Evolutionary conservation across 2,329 filamentous ascomycete species (phyloP).

Genomic region (Venturia effusa): DNA sequence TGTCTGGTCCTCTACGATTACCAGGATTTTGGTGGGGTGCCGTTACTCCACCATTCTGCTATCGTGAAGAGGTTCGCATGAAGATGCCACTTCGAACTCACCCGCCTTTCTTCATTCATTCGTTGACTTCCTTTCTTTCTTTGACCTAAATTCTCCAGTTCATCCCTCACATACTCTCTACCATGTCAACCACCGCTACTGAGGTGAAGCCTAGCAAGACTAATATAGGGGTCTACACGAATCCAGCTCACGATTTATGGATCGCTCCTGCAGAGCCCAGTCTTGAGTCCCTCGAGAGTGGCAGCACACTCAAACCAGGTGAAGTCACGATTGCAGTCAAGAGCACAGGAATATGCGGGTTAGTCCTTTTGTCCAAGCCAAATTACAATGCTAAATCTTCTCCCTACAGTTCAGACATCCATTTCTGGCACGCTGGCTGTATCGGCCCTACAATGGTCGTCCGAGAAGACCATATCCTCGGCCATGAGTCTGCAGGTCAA

Average conservation of each 20-base stretch:
- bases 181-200: constrained; percentile 3
- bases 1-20: not conserved
- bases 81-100: not conserved
- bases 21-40: not conserved
- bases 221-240: constrained; percentile 95
- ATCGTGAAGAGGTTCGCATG: not conserved
- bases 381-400: constrained; percentile 9
- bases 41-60: not conserved
- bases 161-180: not conserved
- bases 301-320: constrained; percentile 61
- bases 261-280: constrained; percentile 67
- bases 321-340: constrained; percentile 84
- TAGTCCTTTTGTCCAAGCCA: constrained; percentile 20
- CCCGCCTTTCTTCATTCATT: not conserved
- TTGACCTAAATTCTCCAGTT: not conserved
- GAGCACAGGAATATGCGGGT: constrained; percentile 95
- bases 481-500: constrained; percentile 82
- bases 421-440: constrained; percentile 93
- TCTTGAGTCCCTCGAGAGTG: constrained; percentile 59
- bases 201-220: constrained; percentile 41
- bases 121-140: not conserved
- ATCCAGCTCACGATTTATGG: constrained; percentile 87
- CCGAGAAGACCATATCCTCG: constrained; percentile 75
- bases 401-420: constrained; percentile 65
- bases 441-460: constrained; percentile 90